phyloP scores from a whole-genome alignment of 768 basidiomycete species.

The Boletus vermiculosoides region DNA sequence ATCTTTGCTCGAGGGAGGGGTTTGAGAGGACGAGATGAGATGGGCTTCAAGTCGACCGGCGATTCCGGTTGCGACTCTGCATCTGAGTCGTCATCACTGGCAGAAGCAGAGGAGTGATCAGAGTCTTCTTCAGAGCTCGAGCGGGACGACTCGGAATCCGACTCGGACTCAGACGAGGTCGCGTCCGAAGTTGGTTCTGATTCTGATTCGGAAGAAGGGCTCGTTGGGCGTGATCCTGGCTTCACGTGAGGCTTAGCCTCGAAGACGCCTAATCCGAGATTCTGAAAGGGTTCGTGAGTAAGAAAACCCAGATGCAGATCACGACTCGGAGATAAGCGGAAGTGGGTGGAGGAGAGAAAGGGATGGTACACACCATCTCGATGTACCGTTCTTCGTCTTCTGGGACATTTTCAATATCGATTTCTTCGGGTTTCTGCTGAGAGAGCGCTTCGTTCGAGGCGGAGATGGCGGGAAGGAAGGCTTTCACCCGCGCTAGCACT shows the following conservation, averaged over 20 bases:
- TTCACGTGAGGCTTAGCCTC: slow-evolving; percentile 36
- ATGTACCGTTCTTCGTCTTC: slow-evolving; percentile 53
- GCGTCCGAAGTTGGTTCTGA: slow-evolving; percentile 1
- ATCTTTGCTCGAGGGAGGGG: slow-evolving; percentile 43
- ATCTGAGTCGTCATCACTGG: slow-evolving; percentile 11
- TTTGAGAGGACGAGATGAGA: slow-evolving; percentile 44
- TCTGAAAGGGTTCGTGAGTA: slow-evolving; percentile 36
- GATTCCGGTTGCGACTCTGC: slow-evolving; percentile 14
- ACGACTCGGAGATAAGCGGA: not conserved
- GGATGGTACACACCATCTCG: slow-evolving; percentile 52
- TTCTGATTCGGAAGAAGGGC: slow-evolving; percentile 15
- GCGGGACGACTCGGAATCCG: slow-evolving; percentile 12
- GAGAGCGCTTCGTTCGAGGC: slow-evolving; percentile 59
- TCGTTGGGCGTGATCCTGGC: slow-evolving; percentile 4
- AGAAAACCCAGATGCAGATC: not conserved
- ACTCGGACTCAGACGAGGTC: slow-evolving; percentile 12
- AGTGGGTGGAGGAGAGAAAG: not conserved
- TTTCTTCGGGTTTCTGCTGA: slow-evolving; percentile 49
- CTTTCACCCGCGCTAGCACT: slow-evolving; percentile 67
- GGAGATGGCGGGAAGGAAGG: slow-evolving; percentile 65
- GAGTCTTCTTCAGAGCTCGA: slow-evolving; percentile 15
- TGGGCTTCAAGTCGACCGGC: slow-evolving; percentile 37
- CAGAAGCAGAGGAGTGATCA: slow-evolving; percentile 7
- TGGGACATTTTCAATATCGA: slow-evolving; percentile 69
- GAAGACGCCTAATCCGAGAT: slow-evolving; percentile 64